Evolutionary conservation across 208 protist species (phyloP).

Genomic region (Crithidia brevicula): DNA sequence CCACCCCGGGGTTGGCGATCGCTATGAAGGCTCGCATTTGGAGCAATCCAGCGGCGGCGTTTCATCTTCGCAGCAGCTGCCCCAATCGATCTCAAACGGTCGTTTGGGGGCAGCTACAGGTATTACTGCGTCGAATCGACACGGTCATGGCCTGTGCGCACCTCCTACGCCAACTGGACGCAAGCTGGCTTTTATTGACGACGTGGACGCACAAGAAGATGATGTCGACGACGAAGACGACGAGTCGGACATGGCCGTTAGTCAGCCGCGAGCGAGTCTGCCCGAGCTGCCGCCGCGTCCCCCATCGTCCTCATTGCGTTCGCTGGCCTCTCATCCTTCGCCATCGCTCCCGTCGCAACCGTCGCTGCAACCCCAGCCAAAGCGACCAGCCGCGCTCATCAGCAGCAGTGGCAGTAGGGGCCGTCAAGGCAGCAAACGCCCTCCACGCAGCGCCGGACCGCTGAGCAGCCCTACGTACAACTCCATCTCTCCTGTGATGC

Average conservation of each 20-base stretch:
- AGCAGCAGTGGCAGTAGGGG: not conserved
- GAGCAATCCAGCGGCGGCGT: not conserved
- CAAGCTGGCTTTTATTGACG: conserved; percentile 15
- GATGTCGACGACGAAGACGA: conserved; percentile 3
- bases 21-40: not conserved
- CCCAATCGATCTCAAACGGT: not conserved
- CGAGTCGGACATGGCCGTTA: not conserved
- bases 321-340: not conserved
- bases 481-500: not conserved
- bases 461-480: not conserved
- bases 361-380: not conserved
- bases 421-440: not conserved
- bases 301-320: conserved; percentile 6
- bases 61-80: not conserved
- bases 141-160: no score
- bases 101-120: no score
- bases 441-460: not conserved
- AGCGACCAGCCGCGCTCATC: not conserved
- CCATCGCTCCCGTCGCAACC: not conserved
- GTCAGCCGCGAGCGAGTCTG: conserved; percentile 1
- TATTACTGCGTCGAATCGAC: no score
- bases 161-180: not conserved
- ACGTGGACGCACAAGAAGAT: no score
- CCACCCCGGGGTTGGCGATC: not conserved
- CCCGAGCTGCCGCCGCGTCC: conserved; percentile 12